Base-by-base conservation (phyloP, 2,329 filamentous ascomycete species). In the Verticillium albo-atrum region DNA sequence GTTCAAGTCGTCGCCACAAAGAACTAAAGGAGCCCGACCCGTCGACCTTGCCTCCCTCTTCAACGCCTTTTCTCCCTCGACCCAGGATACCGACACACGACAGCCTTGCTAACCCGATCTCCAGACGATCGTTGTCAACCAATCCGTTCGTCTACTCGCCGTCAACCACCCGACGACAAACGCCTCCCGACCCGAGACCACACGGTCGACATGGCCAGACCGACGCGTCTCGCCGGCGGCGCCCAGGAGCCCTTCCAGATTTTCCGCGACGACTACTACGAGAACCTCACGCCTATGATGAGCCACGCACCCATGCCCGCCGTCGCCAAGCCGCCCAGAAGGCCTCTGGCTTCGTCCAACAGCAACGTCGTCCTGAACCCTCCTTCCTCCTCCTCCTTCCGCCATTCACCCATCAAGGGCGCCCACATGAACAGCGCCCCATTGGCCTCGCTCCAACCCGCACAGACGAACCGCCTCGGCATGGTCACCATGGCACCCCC, bases 391-490 rank as follows among this genome's bases (percentile, higher is more conserved):
- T 73, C 79, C 61, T 72, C 78, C 67, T 76, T 81, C 68, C 82
- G 79, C 68, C 82, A 81, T 60, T 96, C 91, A 58, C 91, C 90
- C 12, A 83, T 82, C 68, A 96, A 95, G 76, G 75, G 81, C 34
- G 73, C 75, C 58, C 78, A 79, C 65, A 78, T 78, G 66, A 76
- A 76, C 59, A 82, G 83, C 62, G 86, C 88, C 54, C 87, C 82
- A 42, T 81, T 81, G 63, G 82, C 82, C 67, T 84, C 82, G 63
- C 82, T 88, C n/a, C 74, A 75, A 66, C 82, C 79, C 67, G 70
- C 77, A 17, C 73, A 77, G 56, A 81, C 80, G 72, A 86, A 80
- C 69, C 85, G 84, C 68, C 78, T 95, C 63, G 88, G 89, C 70
- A 82, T 86, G 66, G 79, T 90, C 61, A 77, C 82, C 50, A 88